phyloP scores from a whole-genome alignment of 768 basidiomycete species.

The Inosperma sp. region DNA sequence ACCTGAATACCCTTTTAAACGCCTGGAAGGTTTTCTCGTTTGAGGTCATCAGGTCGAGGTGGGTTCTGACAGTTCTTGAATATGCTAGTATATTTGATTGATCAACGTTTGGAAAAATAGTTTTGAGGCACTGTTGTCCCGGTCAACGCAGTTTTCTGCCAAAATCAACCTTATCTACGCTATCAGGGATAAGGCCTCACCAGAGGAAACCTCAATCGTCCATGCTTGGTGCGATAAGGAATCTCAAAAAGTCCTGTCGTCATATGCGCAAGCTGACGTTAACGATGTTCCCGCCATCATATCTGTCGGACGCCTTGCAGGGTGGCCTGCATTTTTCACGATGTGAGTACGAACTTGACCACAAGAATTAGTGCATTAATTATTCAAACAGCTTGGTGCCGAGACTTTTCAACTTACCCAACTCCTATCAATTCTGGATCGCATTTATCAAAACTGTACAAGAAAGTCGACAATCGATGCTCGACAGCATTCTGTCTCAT shows the following conservation, averaged over 20 bases:
- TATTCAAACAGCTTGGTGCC: slow-evolving; percentile 21
- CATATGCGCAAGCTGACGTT: slow-evolving; percentile 14
- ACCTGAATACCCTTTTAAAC: slow-evolving; percentile 13
- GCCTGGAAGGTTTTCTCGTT: slow-evolving; percentile 26
- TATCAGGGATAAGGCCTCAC: slow-evolving; percentile 12
- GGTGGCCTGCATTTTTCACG: slow-evolving; percentile 17
- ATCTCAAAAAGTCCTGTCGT: slow-evolving; percentile 16
- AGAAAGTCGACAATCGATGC: slow-evolving; percentile 12
- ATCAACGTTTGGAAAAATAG: slow-evolving; percentile 10
- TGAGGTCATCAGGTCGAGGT: slow-evolving; percentile 20
- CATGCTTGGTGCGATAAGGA: slow-evolving; percentile 22
- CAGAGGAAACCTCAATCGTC: slow-evolving; percentile 12
- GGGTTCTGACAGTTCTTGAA: slow-evolving; percentile 1
- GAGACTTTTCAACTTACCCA: slow-evolving; percentile 16
- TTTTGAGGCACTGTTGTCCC: slow-evolving; percentile 20
- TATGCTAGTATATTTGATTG: not conserved
- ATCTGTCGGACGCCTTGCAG: slow-evolving; percentile 15
- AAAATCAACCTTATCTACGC: slow-evolving; percentile 20
- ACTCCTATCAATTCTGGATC: slow-evolving; percentile 22
- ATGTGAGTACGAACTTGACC: slow-evolving; percentile 17
- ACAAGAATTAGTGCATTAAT: not conserved
- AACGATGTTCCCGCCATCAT: slow-evolving; percentile 26
- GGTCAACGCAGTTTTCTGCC: slow-evolving; percentile 11
- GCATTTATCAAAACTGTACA: slow-evolving; percentile 23
- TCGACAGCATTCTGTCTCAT: slow-evolving; percentile 7